Evolutionary conservation across 1,284 basidiomycete species (phyloP).

Genomic region (Vanrija humicola): DNA sequence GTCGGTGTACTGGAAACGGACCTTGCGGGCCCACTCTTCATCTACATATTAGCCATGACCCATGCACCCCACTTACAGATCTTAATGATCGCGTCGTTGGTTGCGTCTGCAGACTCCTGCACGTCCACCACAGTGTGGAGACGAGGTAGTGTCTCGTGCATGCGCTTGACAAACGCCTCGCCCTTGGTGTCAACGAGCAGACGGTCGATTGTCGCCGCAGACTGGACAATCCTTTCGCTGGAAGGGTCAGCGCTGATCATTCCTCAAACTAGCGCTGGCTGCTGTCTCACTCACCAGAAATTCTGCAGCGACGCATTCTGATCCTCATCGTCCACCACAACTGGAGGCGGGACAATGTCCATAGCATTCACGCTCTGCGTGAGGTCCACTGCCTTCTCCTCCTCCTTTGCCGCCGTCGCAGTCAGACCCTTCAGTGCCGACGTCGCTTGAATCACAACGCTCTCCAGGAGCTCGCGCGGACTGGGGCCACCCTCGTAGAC

Average conservation of each 20-base stretch:
- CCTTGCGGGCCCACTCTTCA: constrained; percentile 71
- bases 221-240: constrained; percentile 73
- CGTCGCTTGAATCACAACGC: constrained; percentile 79
- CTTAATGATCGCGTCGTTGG: constrained; percentile 64
- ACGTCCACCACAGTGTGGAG: constrained; percentile 55
- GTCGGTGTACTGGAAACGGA: constrained; percentile 84
- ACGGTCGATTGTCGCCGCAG: constrained; percentile 74
- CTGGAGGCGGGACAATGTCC: neutral
- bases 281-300: constrained; percentile 45
- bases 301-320: constrained; percentile 39
- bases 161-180: constrained; percentile 68
- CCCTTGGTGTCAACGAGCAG: constrained; percentile 81
- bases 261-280: constrained; percentile 51
- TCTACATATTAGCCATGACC: constrained; percentile 45
- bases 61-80: constrained; percentile 50
- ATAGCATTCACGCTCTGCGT: neutral
- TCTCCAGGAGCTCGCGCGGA: constrained; percentile 82
- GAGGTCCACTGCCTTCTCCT: neutral
- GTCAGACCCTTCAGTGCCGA: constrained; percentile 80
- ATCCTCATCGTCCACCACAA: constrained; percentile 41
- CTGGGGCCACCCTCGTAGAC: constrained; percentile 82
- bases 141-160: constrained; percentile 69
- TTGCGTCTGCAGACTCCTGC: constrained; percentile 35
- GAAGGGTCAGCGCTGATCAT: constrained; percentile 58
- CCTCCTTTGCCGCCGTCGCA: constrained; percentile 41